Evolutionary conservation across 371 early-diverging fungal genomes (phyloP).

Genomic region (Mucor piriformis): DNA sequence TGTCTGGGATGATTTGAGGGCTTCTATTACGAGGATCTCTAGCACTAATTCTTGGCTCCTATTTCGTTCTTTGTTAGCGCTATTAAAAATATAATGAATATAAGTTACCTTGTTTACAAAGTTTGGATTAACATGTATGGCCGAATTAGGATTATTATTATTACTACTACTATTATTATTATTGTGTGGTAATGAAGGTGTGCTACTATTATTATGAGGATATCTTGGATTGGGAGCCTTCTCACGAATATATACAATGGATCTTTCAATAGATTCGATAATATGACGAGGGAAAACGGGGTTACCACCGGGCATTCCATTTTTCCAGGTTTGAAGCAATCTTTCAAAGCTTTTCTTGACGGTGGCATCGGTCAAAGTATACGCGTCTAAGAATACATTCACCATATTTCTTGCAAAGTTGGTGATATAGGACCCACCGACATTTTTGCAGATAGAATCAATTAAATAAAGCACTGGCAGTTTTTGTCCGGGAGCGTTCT

Average conservation of each 20-base stretch:
- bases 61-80: no score
- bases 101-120: constrained; percentile 54
- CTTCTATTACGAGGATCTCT: constrained; percentile 33
- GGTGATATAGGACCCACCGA: constrained; percentile 75
- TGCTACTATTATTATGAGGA: constrained; percentile 18
- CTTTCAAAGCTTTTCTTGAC: constrained; percentile 73
- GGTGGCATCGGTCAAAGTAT: constrained; percentile 61
- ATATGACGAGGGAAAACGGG: constrained; percentile 65
- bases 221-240: constrained; percentile 21
- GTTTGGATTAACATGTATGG: constrained; percentile 68
- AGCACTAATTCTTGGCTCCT: constrained; percentile 7
- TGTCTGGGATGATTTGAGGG: constrained; percentile 11
- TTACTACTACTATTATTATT: constrained; percentile 4
- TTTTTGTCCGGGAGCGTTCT: constrained; percentile 79
- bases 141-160: constrained; percentile 1
- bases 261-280: constrained; percentile 61
- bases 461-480: constrained; percentile 88
- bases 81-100: background rate
- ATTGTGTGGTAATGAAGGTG: background rate
- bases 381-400: constrained; percentile 73
- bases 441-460: constrained; percentile 93
- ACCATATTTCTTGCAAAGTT: constrained; percentile 75
- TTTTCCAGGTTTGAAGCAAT: constrained; percentile 82
- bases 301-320: constrained; percentile 62
- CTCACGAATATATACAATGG: constrained; percentile 46